Evolutionary conservation across 108 stramenopile species (phyloP).

Genomic region (Ochromonas danica): DNA sequence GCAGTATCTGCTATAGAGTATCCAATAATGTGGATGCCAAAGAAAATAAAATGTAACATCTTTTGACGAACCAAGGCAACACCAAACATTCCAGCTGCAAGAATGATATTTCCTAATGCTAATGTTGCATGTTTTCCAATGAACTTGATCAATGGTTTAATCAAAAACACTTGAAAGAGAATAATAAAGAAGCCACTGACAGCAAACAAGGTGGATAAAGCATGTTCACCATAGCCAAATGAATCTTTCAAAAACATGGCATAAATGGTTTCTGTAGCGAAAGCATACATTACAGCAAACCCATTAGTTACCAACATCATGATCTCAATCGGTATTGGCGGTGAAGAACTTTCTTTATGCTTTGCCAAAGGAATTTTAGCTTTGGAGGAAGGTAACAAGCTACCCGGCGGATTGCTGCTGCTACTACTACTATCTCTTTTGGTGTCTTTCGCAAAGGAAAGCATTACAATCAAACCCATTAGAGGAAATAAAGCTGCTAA

Average conservation of each 20-base stretch:
- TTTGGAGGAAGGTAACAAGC: not conserved
- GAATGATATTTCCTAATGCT: slow-evolving; percentile 44
- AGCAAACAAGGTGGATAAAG: slow-evolving; percentile 19
- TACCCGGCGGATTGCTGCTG: not conserved
- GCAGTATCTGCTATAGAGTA: slow-evolving; percentile 56
- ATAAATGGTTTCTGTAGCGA: slow-evolving; percentile 54
- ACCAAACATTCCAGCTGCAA: slow-evolving; percentile 55
- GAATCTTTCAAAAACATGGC: slow-evolving; percentile 58
- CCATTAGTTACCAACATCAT: slow-evolving; percentile 48
- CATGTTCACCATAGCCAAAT: slow-evolving; percentile 52
- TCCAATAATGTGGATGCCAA: slow-evolving; percentile 49
- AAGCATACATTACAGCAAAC: slow-evolving; percentile 54
- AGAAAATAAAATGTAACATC: slow-evolving; percentile 45
- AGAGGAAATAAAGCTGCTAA: slow-evolving; percentile 41
- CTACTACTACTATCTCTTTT: not conserved
- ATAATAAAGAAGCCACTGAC: slow-evolving; percentile 19
- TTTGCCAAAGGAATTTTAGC: not conserved
- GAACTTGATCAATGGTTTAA: slow-evolving; percentile 19
- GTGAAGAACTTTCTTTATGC: not conserved
- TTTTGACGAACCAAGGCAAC: slow-evolving; percentile 43
- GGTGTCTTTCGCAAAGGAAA: slow-evolving; percentile 34
- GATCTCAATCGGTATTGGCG: slow-evolving; percentile 2
- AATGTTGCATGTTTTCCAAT: slow-evolving; percentile 52
- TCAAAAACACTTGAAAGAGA: slow-evolving; percentile 34
- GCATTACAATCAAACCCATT: slow-evolving; percentile 19